Evolutionary conservation across 768 basidiomycete species (phyloP), one percentile per base, ranked within the genome.

Genomic region (Mycena maculata): DNA sequence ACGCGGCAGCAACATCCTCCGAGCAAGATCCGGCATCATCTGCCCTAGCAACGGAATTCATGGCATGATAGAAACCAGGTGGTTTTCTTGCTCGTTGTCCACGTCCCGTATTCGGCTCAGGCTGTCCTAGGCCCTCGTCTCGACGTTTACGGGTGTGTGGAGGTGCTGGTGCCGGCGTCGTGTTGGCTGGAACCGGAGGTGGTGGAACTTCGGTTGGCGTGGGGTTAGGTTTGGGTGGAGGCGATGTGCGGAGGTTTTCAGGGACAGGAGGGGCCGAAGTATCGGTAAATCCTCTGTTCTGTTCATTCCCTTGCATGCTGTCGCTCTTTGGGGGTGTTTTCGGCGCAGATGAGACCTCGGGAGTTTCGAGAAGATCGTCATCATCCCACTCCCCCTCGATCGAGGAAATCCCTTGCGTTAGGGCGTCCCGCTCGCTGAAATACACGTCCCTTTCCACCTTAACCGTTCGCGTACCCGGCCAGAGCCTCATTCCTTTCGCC

Each of bases 321-420:
- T 59, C 42, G 57, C 31, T 18, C 16, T 48, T 10, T 0, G 47
- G 31, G 10, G 27, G 36, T 52, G 31, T 52, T 61, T 50, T 33
- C 28, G n/a, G n/a, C n/a, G n/a, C n/a, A n/a, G n/a, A n/a, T n/a
- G 49, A 27, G 38, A 25, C 38, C 12, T 18, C 25, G 28, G 60
- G 49, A 61, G 11, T 47, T 18, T 25, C 27, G n/a, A 25, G 28
- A 50, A 27, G 65, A 55, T 68, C 73, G 22, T 38, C 54, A 10
- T 58, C 56, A 18, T 44, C 56, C 42, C 56, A 44, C 74, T 74
- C 75, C 73, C 73, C 74, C 71, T 77, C 77, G 73, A 77, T 75
- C 60, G 63, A 61, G 39, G 72, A 63, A 30, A 39, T 74, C 60
- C 57, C n/a, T n/a, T n/a, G n/a, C n/a, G n/a, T n/a, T n/a, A n/a